Percentiles rank a stretch among this genome's conserved stretches.
Conservation (phyloP, 495 filamentous ascomycete species). For the Aspergillus asperescens region DNA sequence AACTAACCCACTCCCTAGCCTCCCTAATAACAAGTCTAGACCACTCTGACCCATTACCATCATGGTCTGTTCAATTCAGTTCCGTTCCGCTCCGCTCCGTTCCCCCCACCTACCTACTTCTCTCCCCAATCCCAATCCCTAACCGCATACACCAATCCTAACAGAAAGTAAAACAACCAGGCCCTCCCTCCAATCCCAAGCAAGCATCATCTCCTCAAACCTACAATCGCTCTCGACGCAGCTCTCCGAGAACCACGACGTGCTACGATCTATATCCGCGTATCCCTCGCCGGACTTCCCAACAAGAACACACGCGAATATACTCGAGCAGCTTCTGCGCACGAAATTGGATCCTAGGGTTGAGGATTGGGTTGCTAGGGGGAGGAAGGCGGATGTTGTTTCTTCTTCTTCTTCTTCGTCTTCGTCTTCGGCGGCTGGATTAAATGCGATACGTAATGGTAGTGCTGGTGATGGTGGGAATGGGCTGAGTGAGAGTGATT, state of each 20-base stretch:
- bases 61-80: conserved; percentile 46
- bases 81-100: too few relatives aligned
- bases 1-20: conserved; percentile 60
- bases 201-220: conserved; percentile 59
- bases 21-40: conserved; percentile 54
- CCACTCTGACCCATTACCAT: conserved; percentile 52
- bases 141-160: neutral
- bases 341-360: conserved; percentile 77
- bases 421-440: neutral
- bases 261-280: conserved; percentile 57
- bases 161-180: conserved; percentile 34
- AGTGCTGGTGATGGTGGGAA: conserved; percentile 17
- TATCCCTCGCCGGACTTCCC: conserved; percentile 76
- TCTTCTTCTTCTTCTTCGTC: conserved; percentile 1
- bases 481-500: conserved; percentile 34
- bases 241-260: conserved; percentile 51
- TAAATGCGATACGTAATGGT: conserved; percentile 7
- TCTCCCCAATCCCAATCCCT: neutral
- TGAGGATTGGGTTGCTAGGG: conserved; percentile 65
- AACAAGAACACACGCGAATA: conserved; percentile 58
- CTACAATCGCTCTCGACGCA: conserved; percentile 55
- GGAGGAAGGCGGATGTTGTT: conserved; percentile 30
- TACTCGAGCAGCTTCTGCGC: conserved; percentile 61
- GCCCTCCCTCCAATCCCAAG: conserved; percentile 63
- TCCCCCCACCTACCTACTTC: neutral